Evolutionary conservation across 352 stramenopile species (phyloP).

Genomic region (Phytopythium litorale): DNA sequence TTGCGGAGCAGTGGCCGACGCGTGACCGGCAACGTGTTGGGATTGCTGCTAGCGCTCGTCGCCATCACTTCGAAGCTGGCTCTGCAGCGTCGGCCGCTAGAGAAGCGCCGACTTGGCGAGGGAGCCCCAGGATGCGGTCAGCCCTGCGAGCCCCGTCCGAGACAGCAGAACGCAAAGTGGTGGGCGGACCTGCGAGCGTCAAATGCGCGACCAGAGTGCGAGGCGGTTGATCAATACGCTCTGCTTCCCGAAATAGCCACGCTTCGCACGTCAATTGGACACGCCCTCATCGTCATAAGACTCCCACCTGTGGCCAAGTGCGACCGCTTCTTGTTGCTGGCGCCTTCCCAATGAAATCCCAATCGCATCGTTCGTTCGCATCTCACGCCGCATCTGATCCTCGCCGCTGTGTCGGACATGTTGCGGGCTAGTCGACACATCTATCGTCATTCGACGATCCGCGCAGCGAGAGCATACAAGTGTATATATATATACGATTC

Average conservation of each 20-base stretch:
- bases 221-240: not conserved
- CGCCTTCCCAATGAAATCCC: not conserved
- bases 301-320: not conserved
- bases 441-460: not conserved
- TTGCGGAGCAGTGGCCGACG: slow-evolving; percentile 29
- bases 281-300: not conserved
- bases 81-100: not conserved
- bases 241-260: not conserved
- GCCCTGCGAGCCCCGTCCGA: not conserved
- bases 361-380: not conserved
- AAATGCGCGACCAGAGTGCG: not conserved
- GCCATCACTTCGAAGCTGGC: not conserved
- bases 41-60: not conserved
- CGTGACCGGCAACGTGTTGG: not conserved
- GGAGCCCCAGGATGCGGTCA: not conserved
- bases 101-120: not conserved
- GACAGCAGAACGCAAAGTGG: no score
- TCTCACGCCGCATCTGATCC: not conserved
- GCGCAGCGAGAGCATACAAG: not conserved
- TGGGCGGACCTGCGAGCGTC: not conserved
- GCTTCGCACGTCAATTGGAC: not conserved
- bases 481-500: not conserved
- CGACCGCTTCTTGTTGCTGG: not conserved
- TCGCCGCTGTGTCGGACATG: not conserved
- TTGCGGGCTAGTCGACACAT: no score